Evolutionary conservation across 139 green algal genomes (phyloP).

Genomic region (Chlamydomonas sphaeroides): DNA sequence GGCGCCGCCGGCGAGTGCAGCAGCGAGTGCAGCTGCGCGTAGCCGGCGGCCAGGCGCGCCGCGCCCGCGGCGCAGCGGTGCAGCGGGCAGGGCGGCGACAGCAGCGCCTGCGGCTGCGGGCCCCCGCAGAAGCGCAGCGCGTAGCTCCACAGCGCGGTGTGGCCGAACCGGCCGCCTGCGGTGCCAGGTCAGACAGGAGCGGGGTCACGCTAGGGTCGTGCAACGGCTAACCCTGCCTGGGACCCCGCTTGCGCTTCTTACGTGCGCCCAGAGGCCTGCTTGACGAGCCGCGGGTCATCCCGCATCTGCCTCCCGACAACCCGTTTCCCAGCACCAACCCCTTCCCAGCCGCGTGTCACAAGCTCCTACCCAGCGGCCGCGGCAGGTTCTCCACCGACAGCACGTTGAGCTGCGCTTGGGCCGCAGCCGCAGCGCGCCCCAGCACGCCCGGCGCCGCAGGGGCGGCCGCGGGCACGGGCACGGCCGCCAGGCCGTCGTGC

Average conservation of each 20-base stretch:
- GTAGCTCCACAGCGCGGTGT: slow-evolving; percentile 69
- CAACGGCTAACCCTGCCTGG: too few species aligned
- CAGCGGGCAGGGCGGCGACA: slow-evolving; percentile 22
- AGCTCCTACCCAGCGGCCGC: slow-evolving; percentile 39
- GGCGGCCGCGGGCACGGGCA: slow-evolving; percentile 19
- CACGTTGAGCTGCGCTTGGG: slow-evolving; percentile 17
- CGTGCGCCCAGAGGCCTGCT: too few species aligned
- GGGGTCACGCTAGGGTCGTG: too few species aligned
- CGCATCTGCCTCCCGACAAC: too few species aligned
- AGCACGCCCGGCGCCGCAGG: background rate
- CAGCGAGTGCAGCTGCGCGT: slow-evolving; percentile 42
- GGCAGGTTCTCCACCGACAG: slow-evolving; percentile 47
- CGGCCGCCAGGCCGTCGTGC: slow-evolving; percentile 20
- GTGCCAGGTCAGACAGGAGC: too few species aligned
- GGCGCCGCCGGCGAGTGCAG: slow-evolving; percentile 29
- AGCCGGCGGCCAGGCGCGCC: slow-evolving; percentile 20
- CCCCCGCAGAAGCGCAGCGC: slow-evolving; percentile 28
- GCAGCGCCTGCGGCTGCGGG: slow-evolving; percentile 31
- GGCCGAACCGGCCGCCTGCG: slow-evolving; percentile 55
- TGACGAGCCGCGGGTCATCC: too few species aligned
- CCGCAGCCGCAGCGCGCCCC: background rate
- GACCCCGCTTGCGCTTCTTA: too few species aligned
- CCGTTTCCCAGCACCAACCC: too few species aligned
- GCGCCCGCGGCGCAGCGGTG: slow-evolving; percentile 2
- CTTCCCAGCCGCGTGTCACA: too few species aligned